Evolutionary conservation across 2,329 filamentous ascomycete species (phyloP).

Genomic region (Microthyrium microscopicum): DNA sequence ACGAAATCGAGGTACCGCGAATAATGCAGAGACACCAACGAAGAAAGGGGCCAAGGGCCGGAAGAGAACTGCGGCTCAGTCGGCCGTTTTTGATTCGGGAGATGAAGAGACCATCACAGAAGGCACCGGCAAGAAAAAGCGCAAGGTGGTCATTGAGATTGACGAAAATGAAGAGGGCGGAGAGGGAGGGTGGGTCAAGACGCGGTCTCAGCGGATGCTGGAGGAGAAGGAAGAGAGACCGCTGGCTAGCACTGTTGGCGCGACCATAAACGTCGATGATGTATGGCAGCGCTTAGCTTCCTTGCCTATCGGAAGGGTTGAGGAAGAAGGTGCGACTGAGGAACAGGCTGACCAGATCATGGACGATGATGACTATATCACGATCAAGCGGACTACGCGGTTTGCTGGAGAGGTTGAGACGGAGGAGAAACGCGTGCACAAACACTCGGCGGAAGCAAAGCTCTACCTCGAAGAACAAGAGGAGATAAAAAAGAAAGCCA

Average conservation of each 20-base stretch:
- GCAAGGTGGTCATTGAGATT: constrained; percentile 17
- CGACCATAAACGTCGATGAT: constrained; percentile 55
- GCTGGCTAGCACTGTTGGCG: constrained; percentile 36
- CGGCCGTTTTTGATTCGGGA: too few relatives aligned
- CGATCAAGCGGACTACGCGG: constrained; percentile 55
- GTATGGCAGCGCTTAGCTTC: constrained; percentile 52
- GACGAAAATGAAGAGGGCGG: constrained; percentile 28
- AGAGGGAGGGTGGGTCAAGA: constrained; percentile 50
- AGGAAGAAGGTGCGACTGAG: constrained; percentile 13
- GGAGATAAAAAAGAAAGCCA: constrained; percentile 10
- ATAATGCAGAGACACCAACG: too few relatives aligned
- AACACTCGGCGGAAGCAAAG: constrained; percentile 37
- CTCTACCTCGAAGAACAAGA: constrained; percentile 29
- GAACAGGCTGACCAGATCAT: constrained; percentile 8
- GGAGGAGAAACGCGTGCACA: constrained; percentile 52
- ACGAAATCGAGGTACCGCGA: too few relatives aligned
- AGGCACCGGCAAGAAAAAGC: constrained; percentile 36
- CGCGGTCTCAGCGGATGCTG: constrained; percentile 49
- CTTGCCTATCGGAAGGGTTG: constrained; percentile 20
- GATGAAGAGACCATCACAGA: constrained; percentile 53
- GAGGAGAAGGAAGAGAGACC: constrained; percentile 45
- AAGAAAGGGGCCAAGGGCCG: too few relatives aligned
- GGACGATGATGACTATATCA: constrained; percentile 29
- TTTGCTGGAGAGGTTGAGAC: constrained; percentile 58
- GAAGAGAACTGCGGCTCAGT: too few relatives aligned